Evolutionary conservation across 148 eudicot genomes (phyloP).

Genomic region (Rhododendron williamsianum): DNA sequence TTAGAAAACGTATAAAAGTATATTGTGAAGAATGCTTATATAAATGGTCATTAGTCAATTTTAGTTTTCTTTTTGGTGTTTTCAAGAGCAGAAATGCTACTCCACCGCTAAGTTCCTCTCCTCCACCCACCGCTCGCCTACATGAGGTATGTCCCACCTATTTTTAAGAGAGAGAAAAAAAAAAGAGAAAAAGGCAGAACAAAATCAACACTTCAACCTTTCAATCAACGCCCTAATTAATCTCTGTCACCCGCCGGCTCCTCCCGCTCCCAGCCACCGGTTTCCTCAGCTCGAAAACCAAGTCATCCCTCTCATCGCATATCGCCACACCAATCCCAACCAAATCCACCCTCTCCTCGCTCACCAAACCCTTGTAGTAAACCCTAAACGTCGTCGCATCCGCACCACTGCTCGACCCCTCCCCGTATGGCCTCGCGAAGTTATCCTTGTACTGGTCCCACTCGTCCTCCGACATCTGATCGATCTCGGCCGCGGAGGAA

Average conservation of each 20-base stretch:
- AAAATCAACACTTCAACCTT: conserved; percentile 24
- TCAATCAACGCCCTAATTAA: conserved; percentile 48
- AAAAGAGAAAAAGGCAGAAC: no score
- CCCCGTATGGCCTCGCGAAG: conserved; percentile 43
- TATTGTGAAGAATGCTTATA: no score
- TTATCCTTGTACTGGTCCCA: conserved; percentile 47
- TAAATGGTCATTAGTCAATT: no score
- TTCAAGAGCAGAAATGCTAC: no score
- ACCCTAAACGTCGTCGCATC: conserved; percentile 32
- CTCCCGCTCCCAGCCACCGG: conserved; percentile 27
- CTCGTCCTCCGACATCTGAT: conserved; percentile 35
- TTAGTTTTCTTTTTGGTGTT: no score
- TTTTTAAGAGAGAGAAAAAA: no score
- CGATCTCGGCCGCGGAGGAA: conserved; percentile 31
- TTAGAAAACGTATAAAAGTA: no score
- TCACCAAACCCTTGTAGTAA: conserved; percentile 57
- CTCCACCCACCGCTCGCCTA: no score
- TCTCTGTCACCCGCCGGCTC: conserved; percentile 26
- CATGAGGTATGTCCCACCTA: no score
- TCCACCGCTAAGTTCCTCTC: no score
- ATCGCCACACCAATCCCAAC: conserved; percentile 62
- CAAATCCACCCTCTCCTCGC: conserved; percentile 32
- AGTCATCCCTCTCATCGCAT: conserved; percentile 49
- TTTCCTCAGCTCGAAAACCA: conserved; percentile 53
- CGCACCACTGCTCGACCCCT: conserved; percentile 29